phyloP scores from a whole-genome alignment of 768 basidiomycete species.

The Goffeauzyma gilvescens region DNA sequence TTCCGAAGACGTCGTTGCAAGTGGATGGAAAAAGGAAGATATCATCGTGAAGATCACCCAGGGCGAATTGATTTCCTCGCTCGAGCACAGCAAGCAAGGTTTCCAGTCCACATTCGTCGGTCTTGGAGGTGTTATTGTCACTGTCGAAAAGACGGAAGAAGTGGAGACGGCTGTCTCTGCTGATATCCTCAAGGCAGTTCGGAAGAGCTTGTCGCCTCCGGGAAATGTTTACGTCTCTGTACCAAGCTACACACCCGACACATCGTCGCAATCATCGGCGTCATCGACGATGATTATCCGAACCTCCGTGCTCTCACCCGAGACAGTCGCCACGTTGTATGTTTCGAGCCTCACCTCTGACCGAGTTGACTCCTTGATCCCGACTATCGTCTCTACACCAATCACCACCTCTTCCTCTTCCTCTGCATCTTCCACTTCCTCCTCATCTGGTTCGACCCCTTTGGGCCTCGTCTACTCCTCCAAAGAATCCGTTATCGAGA shows the following conservation, averaged over 20 bases:
- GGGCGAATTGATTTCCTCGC: no score
- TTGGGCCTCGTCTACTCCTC: conserved; percentile 96
- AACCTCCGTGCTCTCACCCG: conserved; percentile 43
- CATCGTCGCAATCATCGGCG: conserved; percentile 40
- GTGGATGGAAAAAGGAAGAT: no score
- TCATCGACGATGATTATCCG: conserved; percentile 37
- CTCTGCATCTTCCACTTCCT: conserved; percentile 10
- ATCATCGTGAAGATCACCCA: no score
- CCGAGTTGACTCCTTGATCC: conserved; percentile 75
- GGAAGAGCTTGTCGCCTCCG: no score
- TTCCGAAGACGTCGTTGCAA: no score
- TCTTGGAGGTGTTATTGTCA: no score
- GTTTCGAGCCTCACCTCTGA: conserved; percentile 65
- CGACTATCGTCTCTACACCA: conserved; percentile 56
- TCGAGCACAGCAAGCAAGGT: no score
- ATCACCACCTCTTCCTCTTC: conserved; percentile 28
- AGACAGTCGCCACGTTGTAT: conserved; percentile 55
- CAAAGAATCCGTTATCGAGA: conserved; percentile 58
- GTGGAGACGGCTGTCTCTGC: no score
- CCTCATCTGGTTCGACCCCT: conserved; percentile 34
- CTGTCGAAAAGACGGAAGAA: no score
- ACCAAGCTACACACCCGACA: background rate
- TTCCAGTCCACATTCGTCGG: no score
- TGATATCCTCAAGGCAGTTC: no score
- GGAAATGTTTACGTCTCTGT: no score